Conservation (phyloP, 2,329 filamentous ascomycete species). For the Fusarium zealandicum region DNA sequence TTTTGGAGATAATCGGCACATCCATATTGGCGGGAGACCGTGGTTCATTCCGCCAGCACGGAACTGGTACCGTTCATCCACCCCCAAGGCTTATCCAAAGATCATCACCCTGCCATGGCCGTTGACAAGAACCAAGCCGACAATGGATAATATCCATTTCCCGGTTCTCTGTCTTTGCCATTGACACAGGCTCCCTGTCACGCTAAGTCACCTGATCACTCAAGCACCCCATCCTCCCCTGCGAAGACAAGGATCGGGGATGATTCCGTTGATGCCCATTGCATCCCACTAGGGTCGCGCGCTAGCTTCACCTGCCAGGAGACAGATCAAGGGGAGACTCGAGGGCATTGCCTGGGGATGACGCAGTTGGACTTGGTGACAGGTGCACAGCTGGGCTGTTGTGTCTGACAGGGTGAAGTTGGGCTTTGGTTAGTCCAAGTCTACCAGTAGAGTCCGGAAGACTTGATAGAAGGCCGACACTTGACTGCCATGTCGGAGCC, state of each 20-base stretch:
- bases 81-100: background rate
- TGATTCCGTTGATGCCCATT: slow-evolving; percentile 35
- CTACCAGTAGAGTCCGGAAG: background rate
- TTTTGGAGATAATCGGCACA: slow-evolving; percentile 4
- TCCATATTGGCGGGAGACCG: background rate
- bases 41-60: background rate
- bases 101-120: background rate
- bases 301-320: slow-evolving; percentile 33
- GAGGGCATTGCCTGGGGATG: slow-evolving; percentile 17
- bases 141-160: background rate
- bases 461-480: background rate
- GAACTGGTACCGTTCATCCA: background rate
- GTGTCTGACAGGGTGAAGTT: background rate
- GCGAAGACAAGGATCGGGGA: slow-evolving; percentile 38
- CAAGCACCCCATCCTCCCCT: slow-evolving; percentile 31
- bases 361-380: slow-evolving; percentile 16
- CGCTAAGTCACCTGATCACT: slow-evolving; percentile 43
- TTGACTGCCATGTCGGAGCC: background rate
- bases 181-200: slow-evolving; percentile 16
- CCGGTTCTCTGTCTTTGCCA: slow-evolving; percentile 2
- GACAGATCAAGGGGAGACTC: slow-evolving; percentile 30
- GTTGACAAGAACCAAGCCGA: background rate
- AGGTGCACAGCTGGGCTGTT: slow-evolving; percentile 13
- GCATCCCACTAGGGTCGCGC: slow-evolving; percentile 34
- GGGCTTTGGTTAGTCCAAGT: background rate